Evolutionary conservation across 352 stramenopile species (phyloP).

Genomic region (Phytophthora niederhauseri): DNA sequence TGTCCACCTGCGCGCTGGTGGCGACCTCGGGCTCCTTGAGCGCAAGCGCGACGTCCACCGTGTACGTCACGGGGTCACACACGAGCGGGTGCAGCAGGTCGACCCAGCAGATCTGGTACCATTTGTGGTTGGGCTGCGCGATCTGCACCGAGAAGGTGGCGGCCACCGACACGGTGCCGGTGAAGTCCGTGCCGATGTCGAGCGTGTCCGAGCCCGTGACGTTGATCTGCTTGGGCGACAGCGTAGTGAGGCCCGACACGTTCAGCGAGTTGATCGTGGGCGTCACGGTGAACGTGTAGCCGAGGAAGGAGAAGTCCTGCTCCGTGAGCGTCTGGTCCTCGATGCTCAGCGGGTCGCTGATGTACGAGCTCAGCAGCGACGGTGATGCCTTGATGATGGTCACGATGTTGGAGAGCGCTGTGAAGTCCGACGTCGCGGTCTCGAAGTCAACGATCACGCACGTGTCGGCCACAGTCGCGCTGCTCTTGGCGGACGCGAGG

Average conservation of each 20-base stretch:
- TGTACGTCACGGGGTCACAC: slow-evolving; percentile 41
- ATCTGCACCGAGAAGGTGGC: slow-evolving; percentile 52
- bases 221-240: slow-evolving; percentile 56
- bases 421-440: slow-evolving; percentile 49
- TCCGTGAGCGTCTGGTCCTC: slow-evolving; percentile 47
- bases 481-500: slow-evolving; percentile 22
- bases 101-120: slow-evolving; percentile 67
- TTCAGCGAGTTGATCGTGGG: slow-evolving; percentile 57
- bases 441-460: slow-evolving; percentile 53
- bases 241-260: slow-evolving; percentile 46
- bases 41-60: slow-evolving; percentile 42
- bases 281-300: slow-evolving; percentile 55
- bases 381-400: slow-evolving; percentile 46
- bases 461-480: slow-evolving; percentile 33
- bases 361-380: slow-evolving; percentile 37
- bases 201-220: slow-evolving; percentile 43
- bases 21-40: slow-evolving; percentile 42
- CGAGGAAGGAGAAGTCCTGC: slow-evolving; percentile 55
- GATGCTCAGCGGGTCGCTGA: slow-evolving; percentile 49
- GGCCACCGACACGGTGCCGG: slow-evolving; percentile 37
- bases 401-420: slow-evolving; percentile 54
- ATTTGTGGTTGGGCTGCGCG: slow-evolving; percentile 59
- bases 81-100: slow-evolving; percentile 44
- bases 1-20: slow-evolving; percentile 39
- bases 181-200: slow-evolving; percentile 55